These are phyloP conservation scores for Amanita rubescens DNA, from an alignment of 768 basidiomycete species.

Conservation along the genomic window DNA sequence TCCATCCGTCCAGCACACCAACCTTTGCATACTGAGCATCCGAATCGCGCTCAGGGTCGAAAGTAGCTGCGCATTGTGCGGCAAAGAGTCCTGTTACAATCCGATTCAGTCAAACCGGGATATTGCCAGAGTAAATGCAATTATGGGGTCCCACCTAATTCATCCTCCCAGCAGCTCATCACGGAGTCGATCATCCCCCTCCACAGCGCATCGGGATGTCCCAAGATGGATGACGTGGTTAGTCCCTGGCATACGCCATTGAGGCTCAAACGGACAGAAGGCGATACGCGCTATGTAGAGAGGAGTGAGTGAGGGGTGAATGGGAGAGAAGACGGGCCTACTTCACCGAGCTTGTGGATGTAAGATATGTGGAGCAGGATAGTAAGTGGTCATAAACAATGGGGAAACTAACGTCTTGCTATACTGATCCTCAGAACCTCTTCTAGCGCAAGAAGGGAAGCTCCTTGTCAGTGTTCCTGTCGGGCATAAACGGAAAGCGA, in stretches of 20 bases:
- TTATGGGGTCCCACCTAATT: conserved; percentile 46
- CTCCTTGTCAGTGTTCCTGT: too few species aligned
- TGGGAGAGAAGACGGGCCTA: conserved; percentile 18
- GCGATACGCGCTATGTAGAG: conserved; percentile 68
- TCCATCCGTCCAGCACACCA: conserved; percentile 73
- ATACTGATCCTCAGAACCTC: too few species aligned
- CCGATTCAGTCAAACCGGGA: background rate
- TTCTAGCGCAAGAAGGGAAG: too few species aligned
- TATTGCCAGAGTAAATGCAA: background rate
- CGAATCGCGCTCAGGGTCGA: conserved; percentile 90
- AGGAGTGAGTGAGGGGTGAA: background rate
- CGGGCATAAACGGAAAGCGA: too few species aligned
- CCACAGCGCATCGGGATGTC: conserved; percentile 65
- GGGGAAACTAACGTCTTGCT: too few species aligned
- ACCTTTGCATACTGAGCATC: conserved; percentile 79
- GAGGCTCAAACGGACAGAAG: conserved; percentile 89
- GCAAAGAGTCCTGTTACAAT: conserved; percentile 74
- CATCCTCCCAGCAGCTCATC: conserved; percentile 92
- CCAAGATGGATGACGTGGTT: conserved; percentile 80
- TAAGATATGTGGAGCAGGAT: conserved; percentile 63
- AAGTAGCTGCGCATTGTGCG: conserved; percentile 83
- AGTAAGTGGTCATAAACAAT: too few species aligned
- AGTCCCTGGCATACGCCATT: conserved; percentile 98
- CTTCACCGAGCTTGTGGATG: conserved; percentile 70
- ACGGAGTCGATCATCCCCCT: conserved; percentile 87